Evolutionary conservation across 2,329 filamentous ascomycete species (phyloP).

Genomic region (Cladobotryum mycophilum): DNA sequence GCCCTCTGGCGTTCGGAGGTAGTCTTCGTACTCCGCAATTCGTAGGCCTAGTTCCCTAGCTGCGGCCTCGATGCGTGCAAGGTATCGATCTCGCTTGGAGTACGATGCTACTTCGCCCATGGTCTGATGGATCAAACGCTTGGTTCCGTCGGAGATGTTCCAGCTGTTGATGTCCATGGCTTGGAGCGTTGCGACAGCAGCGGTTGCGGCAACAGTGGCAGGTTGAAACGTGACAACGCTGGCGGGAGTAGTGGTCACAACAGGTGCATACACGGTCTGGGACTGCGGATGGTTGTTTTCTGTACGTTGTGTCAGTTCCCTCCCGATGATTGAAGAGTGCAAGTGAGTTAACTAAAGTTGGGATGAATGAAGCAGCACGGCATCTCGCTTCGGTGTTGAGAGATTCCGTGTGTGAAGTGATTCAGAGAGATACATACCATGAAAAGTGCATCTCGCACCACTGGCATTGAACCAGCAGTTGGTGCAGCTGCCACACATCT

Average conservation of each 20-base stretch:
- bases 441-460: conserved; percentile 53
- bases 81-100: conserved; percentile 38
- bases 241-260: conserved; percentile 12
- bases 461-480: conserved; percentile 61
- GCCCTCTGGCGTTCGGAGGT: conserved; percentile 22
- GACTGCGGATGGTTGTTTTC: conserved; percentile 40
- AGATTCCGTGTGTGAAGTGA: neutral
- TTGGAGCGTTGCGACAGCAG: conserved; percentile 1
- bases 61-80: conserved; percentile 47
- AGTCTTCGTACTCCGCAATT: conserved; percentile 46
- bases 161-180: conserved; percentile 30
- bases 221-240: conserved; percentile 12
- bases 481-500: conserved; percentile 56
- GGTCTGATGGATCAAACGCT: conserved; percentile 28
- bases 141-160: conserved; percentile 17
- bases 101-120: conserved; percentile 40
- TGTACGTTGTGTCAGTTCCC: conserved; percentile 14
- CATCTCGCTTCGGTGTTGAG: neutral
- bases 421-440: conserved; percentile 38
- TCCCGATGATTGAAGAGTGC: too few relatives aligned
- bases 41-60: conserved; percentile 50
- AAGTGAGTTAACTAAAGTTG: neutral
- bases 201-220: neutral
- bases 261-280: conserved; percentile 20
- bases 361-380: neutral